Base-by-base conservation (phyloP, 2,329 filamentous ascomycete species). In the Aspergillus versicolor region DNA sequence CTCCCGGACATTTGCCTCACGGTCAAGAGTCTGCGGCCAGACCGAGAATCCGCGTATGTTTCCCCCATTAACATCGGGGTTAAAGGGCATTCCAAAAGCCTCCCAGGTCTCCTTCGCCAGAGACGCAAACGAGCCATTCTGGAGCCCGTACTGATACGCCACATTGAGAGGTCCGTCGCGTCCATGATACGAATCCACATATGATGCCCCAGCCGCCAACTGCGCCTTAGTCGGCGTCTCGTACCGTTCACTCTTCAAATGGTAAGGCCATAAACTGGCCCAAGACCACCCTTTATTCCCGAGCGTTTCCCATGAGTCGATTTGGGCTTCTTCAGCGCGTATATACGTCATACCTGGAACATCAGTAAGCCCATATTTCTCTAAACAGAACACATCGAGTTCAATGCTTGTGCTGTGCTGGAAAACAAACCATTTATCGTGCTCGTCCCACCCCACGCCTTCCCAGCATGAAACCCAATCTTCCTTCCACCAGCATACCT, bases 21-120 rank as follows among this genome's bases (percentile, higher is more conserved):
- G 58, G 56, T 81, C 69, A 15, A 79, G 54, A 1, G 77, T 81
- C 61, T 70, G 71, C 2, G 78, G 76, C 65, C 72, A 79, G 2
- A 75, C 58, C 15, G 68, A 67, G 58, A 76, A 79, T 9, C 79
- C 79, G n/a, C 71, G 61, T 74, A 81, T 74, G 12, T 63, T 54
- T 4, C 80, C 79, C 12, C 68, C 69, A 61, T 81, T 79, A 2
- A 73, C 57, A 51, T 81, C 80, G 19, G 52, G 48, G 30, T 77
- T 80, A 59, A 67, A 76, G 0, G 66, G 64, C 13, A 79, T 61
- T 0, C 73, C 74, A 3, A 75, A 54, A 8, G 53, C 59, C 40
- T 67, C 58, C 15, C 70, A 73, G 5, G 75, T 77, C 4, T 64
- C 52, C 52, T 73, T 75, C 34, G 78, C 48, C 3, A 67, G 64